Percentiles rank a stretch among this genome's conserved stretches.
phyloP scores from a whole-genome alignment of 129 eudicot genomes.

The Flaveria bidentis region DNA sequence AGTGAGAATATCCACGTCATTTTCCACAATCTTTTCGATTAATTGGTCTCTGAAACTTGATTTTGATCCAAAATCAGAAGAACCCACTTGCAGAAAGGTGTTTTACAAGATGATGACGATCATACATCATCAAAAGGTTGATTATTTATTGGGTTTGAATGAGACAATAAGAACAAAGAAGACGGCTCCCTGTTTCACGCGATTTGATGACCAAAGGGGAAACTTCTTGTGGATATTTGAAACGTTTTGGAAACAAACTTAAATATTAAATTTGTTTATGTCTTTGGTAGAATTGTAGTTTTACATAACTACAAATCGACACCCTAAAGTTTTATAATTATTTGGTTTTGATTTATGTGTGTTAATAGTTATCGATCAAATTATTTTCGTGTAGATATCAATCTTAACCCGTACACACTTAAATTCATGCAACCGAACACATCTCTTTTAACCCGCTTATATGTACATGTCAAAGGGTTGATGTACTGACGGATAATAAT shows the following conservation, averaged over 20 bases:
- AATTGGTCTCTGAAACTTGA: slow-evolving; percentile 8
- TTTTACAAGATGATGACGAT: slow-evolving; percentile 5
- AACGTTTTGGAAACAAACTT: slow-evolving; percentile 8
- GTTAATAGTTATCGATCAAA: too few species aligned
- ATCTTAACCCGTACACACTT: too few species aligned
- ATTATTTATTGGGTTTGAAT: neutral
- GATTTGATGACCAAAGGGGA: slow-evolving; percentile 8
- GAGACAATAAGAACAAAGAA: slow-evolving; percentile 2
- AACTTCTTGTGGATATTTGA: neutral
- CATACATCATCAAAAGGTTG: neutral
- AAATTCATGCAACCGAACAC: too few species aligned
- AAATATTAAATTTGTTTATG: neutral
- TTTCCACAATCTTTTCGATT: neutral
- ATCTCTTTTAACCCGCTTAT: too few species aligned
- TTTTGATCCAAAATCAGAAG: slow-evolving; percentile 11
- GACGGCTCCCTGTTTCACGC: slow-evolving; percentile 22
- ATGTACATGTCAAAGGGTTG: too few species aligned
- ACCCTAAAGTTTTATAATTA: neutral
- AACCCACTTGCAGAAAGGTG: neutral
- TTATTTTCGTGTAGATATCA: too few species aligned
- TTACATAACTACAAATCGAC: neutral
- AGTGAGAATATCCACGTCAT: slow-evolving; percentile 73
- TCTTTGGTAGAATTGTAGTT: neutral
- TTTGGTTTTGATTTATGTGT: neutral
- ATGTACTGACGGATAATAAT: too few species aligned